Base-by-base conservation (phyloP, 2,329 filamentous ascomycete genomes). In the Colletotrichum caudatum region DNA sequence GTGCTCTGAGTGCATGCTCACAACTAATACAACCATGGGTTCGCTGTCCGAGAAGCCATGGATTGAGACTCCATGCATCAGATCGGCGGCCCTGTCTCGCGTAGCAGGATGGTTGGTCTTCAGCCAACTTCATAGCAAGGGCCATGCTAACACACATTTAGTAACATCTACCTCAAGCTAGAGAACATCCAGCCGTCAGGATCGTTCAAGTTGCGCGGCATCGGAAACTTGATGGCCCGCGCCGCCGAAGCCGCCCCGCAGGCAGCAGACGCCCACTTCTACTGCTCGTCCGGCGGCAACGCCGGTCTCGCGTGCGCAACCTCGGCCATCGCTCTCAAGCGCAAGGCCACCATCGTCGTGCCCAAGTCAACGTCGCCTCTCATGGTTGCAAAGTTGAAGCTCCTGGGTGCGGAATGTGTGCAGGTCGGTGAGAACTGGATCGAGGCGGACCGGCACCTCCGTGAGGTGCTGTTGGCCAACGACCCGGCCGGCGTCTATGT, bases 121-220 rank as follows among this genome's bases (percentile, higher is more conserved):
- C 63, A 53, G 37, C 14, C 12, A 29, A 66, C 76, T 67, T 76
- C 76, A 50, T 46, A 64, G 5, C 33, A 33, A n/a, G 26, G 60
- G 23, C 58, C 37, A 41, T 57, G 63, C 73, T 69, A 65, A 70
- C 33, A 50, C 12, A 11, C 18, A 35, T 48, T n/a, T 72, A 87
- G 93, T 84, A 91, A 92, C 83, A 89, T 97, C 80, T 93, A 93
- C 80, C 90, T 97, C 77, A 97, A 97, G 81, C 89, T 96, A 73
- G 94, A 97, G 77, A 93, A 93, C 78, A 88, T 94, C 66, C 94
- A 97, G 78, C 94, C 94, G 5, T 92, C 92, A 29, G 93, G 93
- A 74, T 95, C 93, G 50, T 97, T 97, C 89, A 96, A 97, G 81
- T 95, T 93, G 58, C 88, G 90, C 75, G 93, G 92, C 39, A 89